Base-by-base conservation (phyloP, 257 asterid genomes). In the Apocynum venetum region DNA sequence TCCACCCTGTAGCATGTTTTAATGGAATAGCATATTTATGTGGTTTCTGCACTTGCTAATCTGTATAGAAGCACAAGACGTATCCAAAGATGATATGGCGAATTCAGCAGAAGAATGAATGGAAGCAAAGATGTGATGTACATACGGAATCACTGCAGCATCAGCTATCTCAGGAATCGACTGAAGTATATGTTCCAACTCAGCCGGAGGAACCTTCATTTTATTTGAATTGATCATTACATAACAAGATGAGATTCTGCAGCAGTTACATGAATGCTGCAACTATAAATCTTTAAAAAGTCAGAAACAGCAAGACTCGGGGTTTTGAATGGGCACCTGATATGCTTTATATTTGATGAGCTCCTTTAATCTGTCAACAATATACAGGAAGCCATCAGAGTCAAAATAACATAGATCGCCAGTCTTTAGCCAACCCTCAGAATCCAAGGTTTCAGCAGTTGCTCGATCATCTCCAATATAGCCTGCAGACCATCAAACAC, bases 71-170 rank as follows among this genome's bases (percentile, higher is more conserved):
- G 35, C 3, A 20, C 38, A 55, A 59, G 31, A 55, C 41, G 7
- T 15, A 9, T 76, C 38, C 60, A 57, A 63, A 25, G 77, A 31
- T 47, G 53, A 49, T 46, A n/a, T 11, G 63, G 17, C 7, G 44
- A 74, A 17, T 41, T 76, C 20, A 31, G 47, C 49, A 49, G n/a
- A 76, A 5, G 14, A 4, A 67, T 41, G 36, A 17, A 67, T 13
- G 1, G 9, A 6, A 53, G 36, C 8, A 20, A 44, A 6, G 4
- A 64, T 25, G 48, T 13, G 8, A 51, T 72, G 49, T 70, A 81
- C 97, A 80, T 91, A 94, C 98, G 98, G 98, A 76, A 94, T 85
- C 59, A 94, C 98, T 41, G 98, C 98, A 70, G 97, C 98, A 85
- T 94, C 98, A 60, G 91, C 90, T 70, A 96, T 80, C 53, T 89